Base-by-base conservation (phyloP, 805 yeast species). In the Candida chilensis region DNA sequence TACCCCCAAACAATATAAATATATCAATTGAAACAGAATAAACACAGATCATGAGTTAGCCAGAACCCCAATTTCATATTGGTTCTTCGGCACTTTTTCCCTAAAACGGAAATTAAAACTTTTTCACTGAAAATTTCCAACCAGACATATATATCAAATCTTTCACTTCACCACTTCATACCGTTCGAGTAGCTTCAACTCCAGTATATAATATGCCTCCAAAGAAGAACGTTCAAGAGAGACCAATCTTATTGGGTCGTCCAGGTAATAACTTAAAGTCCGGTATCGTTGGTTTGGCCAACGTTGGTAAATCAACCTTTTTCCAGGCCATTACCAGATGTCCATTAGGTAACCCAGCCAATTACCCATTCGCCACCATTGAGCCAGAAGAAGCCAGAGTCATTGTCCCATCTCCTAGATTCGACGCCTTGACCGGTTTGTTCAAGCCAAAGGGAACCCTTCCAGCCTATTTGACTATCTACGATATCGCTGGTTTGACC, bases 341-440 rank as follows among this genome's bases (percentile, higher is more conserved):
- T 44, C 86, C 88, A 28, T 65, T 92, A 42, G 97, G 98, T 39
- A 87, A 73, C 64, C 97, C 98, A 33, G 98, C 97, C 35, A 90
- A 90, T 59, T 90, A 88, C 57, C 98, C 98, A 16, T 90, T 86
- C 54, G 98, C 98, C 26, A 90, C 98, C 33, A 86, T 86, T 53
- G 96, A 90, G 45, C 97, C 98, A 32, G 97, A 92, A 64, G 96
- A 90, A 65, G 96, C 97, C 28, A 77, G 94, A 54, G 95, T 90
- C 32, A 75, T 78, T 42, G 97, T 92, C 37, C 96, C 96, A 47
- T 84, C 95, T 37, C 73, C 81, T 37, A 77, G 95, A 55, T 77
- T 92, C 48, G 94, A 90, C 47, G 71, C 67, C 37, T 70, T 92
- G 31, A 70, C 73, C 47, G 72, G 72, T 30, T 60, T 81, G 47